These are phyloP conservation scores for Penicillium sp. DNA, from an alignment of 2,329 filamentous ascomycete species.

Conservation along the genomic window DNA sequence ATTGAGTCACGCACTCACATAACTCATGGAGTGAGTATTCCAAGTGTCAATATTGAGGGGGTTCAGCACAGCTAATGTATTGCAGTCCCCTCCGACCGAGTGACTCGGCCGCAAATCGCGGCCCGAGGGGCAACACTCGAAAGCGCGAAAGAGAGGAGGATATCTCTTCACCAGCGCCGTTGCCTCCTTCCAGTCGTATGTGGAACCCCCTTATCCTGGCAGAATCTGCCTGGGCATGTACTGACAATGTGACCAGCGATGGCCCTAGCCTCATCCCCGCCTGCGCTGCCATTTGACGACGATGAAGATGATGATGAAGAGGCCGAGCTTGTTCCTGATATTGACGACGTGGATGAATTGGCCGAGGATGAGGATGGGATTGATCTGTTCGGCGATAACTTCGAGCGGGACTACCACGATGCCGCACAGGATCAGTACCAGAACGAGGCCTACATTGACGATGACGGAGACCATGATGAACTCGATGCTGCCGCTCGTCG, in stretches of 20 bases:
- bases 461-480: slow-evolving; percentile 63
- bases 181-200: slow-evolving; percentile 63
- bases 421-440: slow-evolving; percentile 53
- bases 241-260: slow-evolving; percentile 18
- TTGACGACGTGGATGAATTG: slow-evolving; percentile 67
- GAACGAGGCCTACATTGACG: slow-evolving; percentile 59
- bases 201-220: slow-evolving; percentile 27
- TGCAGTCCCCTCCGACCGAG: slow-evolving; percentile 67
- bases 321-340: slow-evolving; percentile 59
- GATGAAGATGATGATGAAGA: slow-evolving; percentile 52
- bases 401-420: slow-evolving; percentile 60
- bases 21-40: slow-evolving; percentile 30
- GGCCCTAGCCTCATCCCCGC: slow-evolving; percentile 55
- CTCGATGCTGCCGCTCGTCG: slow-evolving; percentile 58
- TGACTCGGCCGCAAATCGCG: slow-evolving; percentile 80
- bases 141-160: slow-evolving; percentile 68
- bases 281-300: slow-evolving; percentile 52
- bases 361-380: slow-evolving; percentile 69
- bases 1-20: slow-evolving; percentile 19
- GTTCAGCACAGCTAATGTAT: slow-evolving; percentile 9
- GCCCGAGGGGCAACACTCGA: slow-evolving; percentile 54
- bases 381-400: slow-evolving; percentile 66
- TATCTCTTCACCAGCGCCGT: slow-evolving; percentile 56
- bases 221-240: slow-evolving; percentile 3
- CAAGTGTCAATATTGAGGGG: not conserved